Evolutionary conservation across 208 protist genomes (phyloP), one percentile per base, ranked within the genome.

Genomic region (Acanthamoeba triangularis): DNA sequence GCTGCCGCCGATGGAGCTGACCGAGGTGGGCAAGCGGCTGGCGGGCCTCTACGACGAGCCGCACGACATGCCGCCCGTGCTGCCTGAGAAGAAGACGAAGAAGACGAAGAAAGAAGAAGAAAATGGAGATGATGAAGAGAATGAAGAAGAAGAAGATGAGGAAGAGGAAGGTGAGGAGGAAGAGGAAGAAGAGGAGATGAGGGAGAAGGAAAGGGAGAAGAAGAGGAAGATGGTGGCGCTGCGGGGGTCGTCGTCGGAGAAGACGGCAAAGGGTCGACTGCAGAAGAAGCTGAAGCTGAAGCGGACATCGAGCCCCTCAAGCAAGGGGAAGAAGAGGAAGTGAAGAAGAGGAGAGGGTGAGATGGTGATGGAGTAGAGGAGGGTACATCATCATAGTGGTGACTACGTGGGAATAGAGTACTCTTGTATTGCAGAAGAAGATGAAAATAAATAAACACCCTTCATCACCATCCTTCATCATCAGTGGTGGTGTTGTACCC

Each of bases 41-140:
- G 78, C 78, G 20, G 78, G 78, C 28, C 25, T 85, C 44, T 85
- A 37, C 30, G 78, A 85, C 78, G 78, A 85, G 25, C 78, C 78
- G 35, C 47, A 61, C 23, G 78, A 85, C 69, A 11, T 44, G 69
- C 33, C 69, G 30, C 16, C 69, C n/a, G 69, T 78, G 8, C 5
- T 78, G 69, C 33, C 35, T 6, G 23, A 11, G 35, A 44, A 37
- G 61, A 30, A 30, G 61, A 20, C 1, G 52, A 16, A 0, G 52
- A 56, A 56, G 52, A 56, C 52, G 25, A 67, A 25, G 61, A n/a
- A 67, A 59, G 16, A 59, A 18, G 52, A 59, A 2, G 52, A 59
- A 59, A 11, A 52, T 52, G 49, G 49, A 52, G 49, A 52, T 4
- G 49, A 52, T 14, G 49, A 52, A 52, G 49, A 52, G 52, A 23